Evolutionary conservation across 164 flowering plant species (phyloP).

Genomic region (Sextonia rubra): DNA sequence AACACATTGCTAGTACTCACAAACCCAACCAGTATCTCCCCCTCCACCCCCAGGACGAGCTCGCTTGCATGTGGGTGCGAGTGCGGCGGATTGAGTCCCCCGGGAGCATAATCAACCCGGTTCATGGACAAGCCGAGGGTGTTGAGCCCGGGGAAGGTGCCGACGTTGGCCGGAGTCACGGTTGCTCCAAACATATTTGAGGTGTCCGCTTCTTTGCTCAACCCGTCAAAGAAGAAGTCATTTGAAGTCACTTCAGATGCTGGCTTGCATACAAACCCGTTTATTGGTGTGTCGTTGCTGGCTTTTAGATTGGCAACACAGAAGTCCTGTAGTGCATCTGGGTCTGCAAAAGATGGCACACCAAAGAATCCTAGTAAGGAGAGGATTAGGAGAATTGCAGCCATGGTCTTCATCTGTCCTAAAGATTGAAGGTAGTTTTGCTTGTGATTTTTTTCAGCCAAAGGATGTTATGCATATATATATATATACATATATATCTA

Average conservation of each 20-base stretch:
- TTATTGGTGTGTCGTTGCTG: slow-evolving; percentile 17
- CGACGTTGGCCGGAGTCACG: slow-evolving; percentile 44
- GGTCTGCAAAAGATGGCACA: slow-evolving; percentile 31
- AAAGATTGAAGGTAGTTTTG: too few relatives aligned
- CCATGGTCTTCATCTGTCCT: too few relatives aligned
- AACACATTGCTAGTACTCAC: slow-evolving; percentile 43
- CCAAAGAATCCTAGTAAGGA: slow-evolving; percentile 21
- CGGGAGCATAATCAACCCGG: slow-evolving; percentile 47
- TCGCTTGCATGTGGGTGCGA: slow-evolving; percentile 68
- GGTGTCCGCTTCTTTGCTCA: slow-evolving; percentile 42
- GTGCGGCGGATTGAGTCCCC: slow-evolving; percentile 66
- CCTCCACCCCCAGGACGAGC: slow-evolving; percentile 40
- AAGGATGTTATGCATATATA: too few relatives aligned
- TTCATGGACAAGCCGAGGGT: slow-evolving; percentile 72
- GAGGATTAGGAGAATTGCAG: slow-evolving; percentile 4
- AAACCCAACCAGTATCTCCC: slow-evolving; percentile 56
- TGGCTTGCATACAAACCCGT: slow-evolving; percentile 74
- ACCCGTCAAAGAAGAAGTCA: slow-evolving; percentile 62
- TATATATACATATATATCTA: too few relatives aligned
- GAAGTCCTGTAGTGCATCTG: slow-evolving; percentile 64
- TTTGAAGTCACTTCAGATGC: slow-evolving; percentile 35
- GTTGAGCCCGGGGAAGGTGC: slow-evolving; percentile 57
- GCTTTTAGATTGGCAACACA: slow-evolving; percentile 44
- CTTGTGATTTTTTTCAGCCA: too few relatives aligned
- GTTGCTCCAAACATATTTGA: slow-evolving; percentile 26